These are phyloP conservation scores for Melaleuca alternifolia DNA, from an alignment of 345 rosid genomes.

Conservation along the genomic window DNA sequence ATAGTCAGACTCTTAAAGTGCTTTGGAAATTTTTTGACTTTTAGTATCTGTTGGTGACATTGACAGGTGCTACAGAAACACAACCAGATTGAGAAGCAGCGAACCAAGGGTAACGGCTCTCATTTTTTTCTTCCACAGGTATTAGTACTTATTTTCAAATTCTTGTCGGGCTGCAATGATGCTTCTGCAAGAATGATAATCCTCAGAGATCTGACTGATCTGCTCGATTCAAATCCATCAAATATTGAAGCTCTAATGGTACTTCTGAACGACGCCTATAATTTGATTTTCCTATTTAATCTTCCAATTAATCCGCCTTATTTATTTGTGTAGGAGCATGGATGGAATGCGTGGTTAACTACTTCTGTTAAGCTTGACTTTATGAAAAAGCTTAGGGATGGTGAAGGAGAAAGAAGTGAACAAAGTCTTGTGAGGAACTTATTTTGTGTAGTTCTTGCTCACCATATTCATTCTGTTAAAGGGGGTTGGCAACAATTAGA, in stretches of 20 bases:
- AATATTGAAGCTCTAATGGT: constrained; percentile 94
- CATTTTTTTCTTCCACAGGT: constrained; percentile 84
- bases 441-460: constrained; percentile 74
- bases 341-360: constrained; percentile 88
- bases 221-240: constrained; percentile 79
- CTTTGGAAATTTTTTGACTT: neutral
- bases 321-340: constrained; percentile 51
- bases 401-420: constrained; percentile 41
- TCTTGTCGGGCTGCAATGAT: constrained; percentile 58
- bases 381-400: constrained; percentile 31
- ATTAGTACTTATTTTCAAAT: constrained; percentile 61
- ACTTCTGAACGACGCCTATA: constrained; percentile 1
- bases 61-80: constrained; percentile 78
- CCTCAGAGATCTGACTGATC: constrained; percentile 64
- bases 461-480: constrained; percentile 65
- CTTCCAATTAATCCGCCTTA: neutral
- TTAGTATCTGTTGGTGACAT: neutral
- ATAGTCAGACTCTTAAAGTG: neutral
- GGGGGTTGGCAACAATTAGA: constrained; percentile 98
- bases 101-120: constrained; percentile 47
- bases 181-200: constrained; percentile 57
- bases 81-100: constrained; percentile 47
- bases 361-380: constrained; percentile 64
- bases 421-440: constrained; percentile 56
- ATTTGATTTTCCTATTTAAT: neutral